phyloP scores from a whole-genome alignment of 2,329 filamentous ascomycete genomes.

The Ploettnerulaceae sp. region DNA sequence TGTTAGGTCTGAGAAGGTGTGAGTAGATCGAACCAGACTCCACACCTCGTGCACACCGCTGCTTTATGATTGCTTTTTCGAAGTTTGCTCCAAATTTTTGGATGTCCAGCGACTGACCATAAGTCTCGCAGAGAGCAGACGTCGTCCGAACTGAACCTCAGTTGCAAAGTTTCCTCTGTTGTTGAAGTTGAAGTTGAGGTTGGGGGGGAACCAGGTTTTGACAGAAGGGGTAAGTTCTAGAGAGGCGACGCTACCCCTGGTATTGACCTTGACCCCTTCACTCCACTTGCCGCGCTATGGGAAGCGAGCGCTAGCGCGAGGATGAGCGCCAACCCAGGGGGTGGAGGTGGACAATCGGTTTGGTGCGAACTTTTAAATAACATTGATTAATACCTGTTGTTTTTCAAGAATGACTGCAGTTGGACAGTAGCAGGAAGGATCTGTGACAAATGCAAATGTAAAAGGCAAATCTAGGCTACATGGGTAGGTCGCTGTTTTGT shows the following conservation, averaged over 20 bases:
- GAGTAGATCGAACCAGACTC: background rate
- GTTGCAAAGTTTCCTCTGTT: background rate
- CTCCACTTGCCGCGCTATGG: no score
- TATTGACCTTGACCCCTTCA: no score
- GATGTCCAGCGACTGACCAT: background rate
- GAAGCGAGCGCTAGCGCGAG: no score
- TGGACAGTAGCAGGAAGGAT: no score
- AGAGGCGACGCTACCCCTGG: background rate
- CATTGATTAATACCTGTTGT: no score
- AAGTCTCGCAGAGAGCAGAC: background rate
- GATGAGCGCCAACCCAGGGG: no score
- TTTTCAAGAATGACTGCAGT: no score
- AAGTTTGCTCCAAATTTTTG: background rate
- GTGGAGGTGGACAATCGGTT: no score
- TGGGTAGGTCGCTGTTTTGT: no score
- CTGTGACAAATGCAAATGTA: no score
- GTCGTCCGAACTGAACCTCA: background rate
- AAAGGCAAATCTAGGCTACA: no score
- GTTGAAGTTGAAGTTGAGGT: background rate
- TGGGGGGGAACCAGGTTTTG: background rate
- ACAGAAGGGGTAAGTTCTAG: background rate
- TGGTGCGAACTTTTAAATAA: no score
- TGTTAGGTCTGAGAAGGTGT: background rate
- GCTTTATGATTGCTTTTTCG: background rate
- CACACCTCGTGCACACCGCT: constrained; percentile 4